Base-by-base conservation (phyloP, 169 alveolate species). In the Cryptosporidium ubiquitum region DNA sequence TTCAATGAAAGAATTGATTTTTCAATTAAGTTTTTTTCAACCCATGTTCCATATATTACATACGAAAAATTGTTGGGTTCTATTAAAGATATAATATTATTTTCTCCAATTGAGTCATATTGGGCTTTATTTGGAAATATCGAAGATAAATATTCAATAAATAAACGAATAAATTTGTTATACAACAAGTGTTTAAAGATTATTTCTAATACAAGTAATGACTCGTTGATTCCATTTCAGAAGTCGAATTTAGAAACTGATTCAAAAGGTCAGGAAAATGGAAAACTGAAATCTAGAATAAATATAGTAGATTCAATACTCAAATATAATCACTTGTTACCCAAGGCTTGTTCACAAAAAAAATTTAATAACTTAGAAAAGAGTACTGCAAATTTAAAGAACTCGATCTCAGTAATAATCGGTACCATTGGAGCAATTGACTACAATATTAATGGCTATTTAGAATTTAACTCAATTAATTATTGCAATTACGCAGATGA, bases 41-140 rank as follows among this genome's bases (percentile, higher is more conserved):
- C 89, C 3, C 51, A 79, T 79, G 89, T 35, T 42, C 89, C 89
- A 5, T 42, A 79, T 79, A 79, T 79, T 39, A 79, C 89, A 16
- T 44, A 61, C 29, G 89, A 79, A 29, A 79, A 79, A 39, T 44
- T 79, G 31, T 44, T 79, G 1, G 89, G 79, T 18, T 79, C 89
- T 20, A 79, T 79, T 40, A 79, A 79, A 61, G 89, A 79, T 61
- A 23, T 61, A 29, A 16, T 79, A 26, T 29, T 40, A 23, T n/a
- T 79, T 29, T 64, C 31, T 29, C 89, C 89, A 7, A 79, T 61
- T 61, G 33, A 26, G 2, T 26, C 73, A 26, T 79, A 79, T 33
- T 61, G 75, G 75, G 3, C 47, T 29, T 66, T 79, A 35, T 74
- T 35, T 74, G 84, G 66, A 1, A 9, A 70, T 33, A 31, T 3